Evolutionary conservation across 495 filamentous ascomycete species (phyloP).

Genomic region (Hypoxylon cercidicola): DNA sequence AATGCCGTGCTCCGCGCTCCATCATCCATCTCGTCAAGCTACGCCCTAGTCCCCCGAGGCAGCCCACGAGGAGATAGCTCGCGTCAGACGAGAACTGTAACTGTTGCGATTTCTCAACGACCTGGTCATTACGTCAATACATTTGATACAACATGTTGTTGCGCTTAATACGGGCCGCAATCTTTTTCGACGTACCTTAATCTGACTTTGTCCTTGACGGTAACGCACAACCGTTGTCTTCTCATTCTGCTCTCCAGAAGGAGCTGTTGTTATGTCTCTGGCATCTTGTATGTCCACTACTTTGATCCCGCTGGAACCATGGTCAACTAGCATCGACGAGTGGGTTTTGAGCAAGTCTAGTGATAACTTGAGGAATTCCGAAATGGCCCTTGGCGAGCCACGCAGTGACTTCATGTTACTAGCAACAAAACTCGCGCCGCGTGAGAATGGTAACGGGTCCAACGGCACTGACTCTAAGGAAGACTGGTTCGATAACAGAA

Average conservation of each 20-base stretch:
- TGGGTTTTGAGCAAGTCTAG: constrained; percentile 21
- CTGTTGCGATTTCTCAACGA: constrained; percentile 43
- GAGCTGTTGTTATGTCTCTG: neutral
- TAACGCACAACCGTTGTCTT: constrained; percentile 10
- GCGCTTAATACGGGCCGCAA: neutral
- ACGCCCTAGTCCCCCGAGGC: constrained; percentile 66
- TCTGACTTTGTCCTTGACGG: constrained; percentile 2
- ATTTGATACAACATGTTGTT: neutral
- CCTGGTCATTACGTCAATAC: constrained; percentile 56
- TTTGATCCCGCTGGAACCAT: neutral
- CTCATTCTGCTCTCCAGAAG: neutral
- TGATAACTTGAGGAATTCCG: constrained; percentile 18
- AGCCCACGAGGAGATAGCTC: constrained; percentile 64
- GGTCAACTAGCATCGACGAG: constrained; percentile 2
- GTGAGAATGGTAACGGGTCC: constrained; percentile 29
- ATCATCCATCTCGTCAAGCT: constrained; percentile 62
- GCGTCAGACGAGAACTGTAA: constrained; percentile 39
- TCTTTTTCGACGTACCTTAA: constrained; percentile 1
- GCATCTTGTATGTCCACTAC: constrained; percentile 8
- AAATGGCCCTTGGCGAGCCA: constrained; percentile 11
- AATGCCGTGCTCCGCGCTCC: constrained; percentile 58
- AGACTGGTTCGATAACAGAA: constrained; percentile 22
- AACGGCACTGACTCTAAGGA: constrained; percentile 12
- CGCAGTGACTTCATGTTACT: constrained; percentile 30
- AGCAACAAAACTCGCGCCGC: constrained; percentile 30